Evolutionary conservation across 345 rosid species (phyloP), one percentile per base, ranked within the genome.

Genomic region (Gynandropsis gynandra): DNA sequence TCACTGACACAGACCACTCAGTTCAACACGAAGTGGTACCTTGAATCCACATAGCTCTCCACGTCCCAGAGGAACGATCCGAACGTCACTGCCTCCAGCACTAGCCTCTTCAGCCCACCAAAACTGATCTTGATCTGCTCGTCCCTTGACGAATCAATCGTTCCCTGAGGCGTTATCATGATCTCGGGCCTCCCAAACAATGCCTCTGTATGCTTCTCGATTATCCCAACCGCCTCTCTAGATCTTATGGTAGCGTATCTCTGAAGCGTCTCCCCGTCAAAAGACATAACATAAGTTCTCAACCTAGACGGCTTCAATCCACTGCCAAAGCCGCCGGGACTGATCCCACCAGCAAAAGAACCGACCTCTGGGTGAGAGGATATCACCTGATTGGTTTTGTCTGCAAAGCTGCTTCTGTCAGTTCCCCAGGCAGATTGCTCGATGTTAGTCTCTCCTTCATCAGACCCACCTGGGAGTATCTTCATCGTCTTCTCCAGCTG

Each of bases 11-110:
- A 42, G 52, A 36, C 41, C 63, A 13, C 37, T 74, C 71, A 92
- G 64, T 88, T 81, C 35, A 72, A 47, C 46, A 81, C 95, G 45
- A 92, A 92, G 56, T 76, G 95, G 71, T 92, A 92, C 85, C 97
- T 85, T 0, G 95, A 81, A 54, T 88, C 97, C 27, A 92, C 95
- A 55, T 73, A 79, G 74, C 87, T 85, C 75, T 92, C 99, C 16
- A 83, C 97, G 24, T 88, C 97, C 97, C 99, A 92, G 0, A 92
- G 90, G 64, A 92, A 92, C 29, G 99, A 88, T 38, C 99, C 99
- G 39, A 92, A 92, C 20, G 95, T 83, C 20, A 92, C 90, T 4
- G 97, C 99, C 70, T 92, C 99, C 74, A 92, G 59, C 45, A 85
- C 89, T n/a, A 92, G 90, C 59, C 87, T 82, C 80, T 77, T 79